Base-by-base conservation (phyloP, 1,284 basidiomycete genomes). In the Apiotrichum veenhuisii region DNA sequence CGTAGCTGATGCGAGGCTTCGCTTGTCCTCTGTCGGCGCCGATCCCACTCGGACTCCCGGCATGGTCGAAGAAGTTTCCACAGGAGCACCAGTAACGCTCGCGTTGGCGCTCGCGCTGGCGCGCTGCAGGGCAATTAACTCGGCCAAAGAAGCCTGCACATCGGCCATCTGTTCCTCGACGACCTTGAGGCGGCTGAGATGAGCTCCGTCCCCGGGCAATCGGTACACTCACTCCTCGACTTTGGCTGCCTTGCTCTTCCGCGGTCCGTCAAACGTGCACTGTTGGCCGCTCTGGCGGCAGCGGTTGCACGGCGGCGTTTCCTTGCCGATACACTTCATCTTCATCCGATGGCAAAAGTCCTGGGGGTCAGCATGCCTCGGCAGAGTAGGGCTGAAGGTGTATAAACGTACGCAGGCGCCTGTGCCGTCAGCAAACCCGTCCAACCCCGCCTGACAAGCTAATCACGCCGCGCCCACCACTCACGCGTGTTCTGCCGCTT, bases 241-340 rank as follows among this genome's bases (percentile, higher is more conserved):
- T 36, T 89, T 88, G 23, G 64, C 58, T 7, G 63, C 79, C 88
- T 74, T 74, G 45, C 61, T 88, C 57, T 89, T 89, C 3, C 89
- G 88, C 46, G 91, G 90, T 63, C 92, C 93, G 73, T 93, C 90
- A 68, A 94, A 93, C 20, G 92, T 82, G 78, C 91, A 94, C 49
- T 89, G 87, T 20, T 91, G 81, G 9, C 88, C 86, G 23, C 87
- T 85, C 66, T 44, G 34, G 30, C 55, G 42, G 25, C 64, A 65
- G 2, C 64, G 50, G 25, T 62, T 57, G 44, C 64, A 65, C 14
- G 64, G 64, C 27, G 91, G 91, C 64, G 88, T 89, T 74, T 93
- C 91, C 44, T 91, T 90, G 7, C 89, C 72, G 30, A 76, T 75
- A 52, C 77, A 78, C 44, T 72, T 69, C 89, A 79, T 92, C 88